Evolutionary conservation across 2,329 filamentous ascomycete genomes (phyloP), one percentile per base, ranked within the genome.

Genomic region (Penicillium frequentans): DNA sequence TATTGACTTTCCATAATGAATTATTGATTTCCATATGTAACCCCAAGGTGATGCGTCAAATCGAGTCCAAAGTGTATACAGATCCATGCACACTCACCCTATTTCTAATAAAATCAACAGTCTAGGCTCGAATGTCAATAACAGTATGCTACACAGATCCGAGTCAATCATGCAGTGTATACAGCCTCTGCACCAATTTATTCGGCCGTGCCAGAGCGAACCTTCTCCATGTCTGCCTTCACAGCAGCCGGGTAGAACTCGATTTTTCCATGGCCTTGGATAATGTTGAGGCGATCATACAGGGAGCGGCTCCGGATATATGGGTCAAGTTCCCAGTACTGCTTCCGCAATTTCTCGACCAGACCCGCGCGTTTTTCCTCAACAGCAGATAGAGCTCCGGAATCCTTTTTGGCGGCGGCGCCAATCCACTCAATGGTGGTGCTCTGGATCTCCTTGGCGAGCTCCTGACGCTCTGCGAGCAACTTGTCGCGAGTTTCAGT

Each of bases 321-420:
- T 0, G 91, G 91, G 76, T 99, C 95, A 52, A 97, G 75, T 39
- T 83, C 82, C 93, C 95, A 99, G 77, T 98, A 99, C 65, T 90
- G 90, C 48, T 83, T 81, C 59, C 82, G 82, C 65, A 98, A 70
- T 60, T 84, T 77, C 50, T 81, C 81, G 2, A 90, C 87, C 27
- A 95, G 68, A 3, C 78, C 75, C 37, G 85, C 79, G 55, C 91
- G 81, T 72, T 85, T 83, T 48, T 78, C 76, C 70, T 85, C 83
- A 51, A 84, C 71, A 8, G 78, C 72, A 24, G 77, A 77, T 44
- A 77, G 76, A 58, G 82, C 77, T n/a, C 73, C 73, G 7, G 74
- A 64, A 43, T 74, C 70, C 49, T 77, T 74, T 23, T 78, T 78
- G 48, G 78, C 75, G 2, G 77, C 75, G 45, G 80, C 77, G 33